Base-by-base conservation (phyloP, 23 red algal genomes). In the Gracilaria caudata region DNA sequence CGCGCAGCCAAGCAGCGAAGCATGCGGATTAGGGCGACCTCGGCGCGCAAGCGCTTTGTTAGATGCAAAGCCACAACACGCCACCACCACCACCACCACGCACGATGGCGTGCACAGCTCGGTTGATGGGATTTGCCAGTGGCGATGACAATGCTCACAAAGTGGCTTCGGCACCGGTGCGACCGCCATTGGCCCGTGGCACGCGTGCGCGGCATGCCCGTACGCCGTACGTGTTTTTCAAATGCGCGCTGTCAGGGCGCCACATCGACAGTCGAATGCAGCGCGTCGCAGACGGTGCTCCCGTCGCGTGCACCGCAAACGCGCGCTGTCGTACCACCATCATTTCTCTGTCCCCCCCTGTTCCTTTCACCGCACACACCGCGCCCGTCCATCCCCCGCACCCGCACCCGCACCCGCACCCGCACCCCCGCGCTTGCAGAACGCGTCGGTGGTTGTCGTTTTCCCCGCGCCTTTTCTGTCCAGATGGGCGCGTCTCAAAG, bases 401-500 rank as follows among this genome's bases (percentile, higher is more conserved):
- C 9, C 36, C 29, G 30, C 32, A 5, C 24, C 58, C 58, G 58
- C 58, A 6, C 24, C 58, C 25, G 2, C 24, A 24, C 58, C 58
- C 25, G 11, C 23, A 3, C 25, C 19, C 58, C 7, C 24, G 0
- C 19, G 24, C 26, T 26, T 14, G 3, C 61, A n/a, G n/a, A n/a
- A n/a, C n/a, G n/a, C n/a, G n/a, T n/a, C n/a, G n/a, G n/a, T n/a
- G n/a, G 7, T 66, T 30, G 12, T 36, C 61, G 29, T 53, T 16
- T 53, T 53, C 49, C 49, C 49, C 49, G 49, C 49, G 49, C 19
- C 13, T 16, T 16, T 53, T 16, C 23, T 12, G n/a, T 30, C 29
- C 28, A 45, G 26, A 75, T 75, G 70, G 70, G 70, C 40, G 70
- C 70, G 9, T 75, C 70, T 7, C 70, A 75, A 9, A 75, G 70